phyloP scores from a whole-genome alignment of 2,329 filamentous ascomycete genomes.

The Neofusicoccum parvum region DNA sequence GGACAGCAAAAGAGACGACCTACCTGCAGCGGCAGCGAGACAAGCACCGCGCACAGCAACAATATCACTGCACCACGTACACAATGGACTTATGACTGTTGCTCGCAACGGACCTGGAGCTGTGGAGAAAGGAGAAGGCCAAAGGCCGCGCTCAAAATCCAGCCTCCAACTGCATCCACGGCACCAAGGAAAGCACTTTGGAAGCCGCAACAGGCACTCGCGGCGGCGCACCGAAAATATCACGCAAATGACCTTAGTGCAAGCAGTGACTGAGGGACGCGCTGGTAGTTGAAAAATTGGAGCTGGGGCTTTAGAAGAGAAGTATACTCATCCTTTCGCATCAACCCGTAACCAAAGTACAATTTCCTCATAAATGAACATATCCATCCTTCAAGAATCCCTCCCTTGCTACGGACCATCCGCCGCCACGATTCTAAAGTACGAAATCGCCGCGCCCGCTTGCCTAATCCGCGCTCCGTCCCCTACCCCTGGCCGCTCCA shows the following conservation, averaged over 20 bases:
- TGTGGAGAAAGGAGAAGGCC: neutral
- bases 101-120: neutral
- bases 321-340: conserved; percentile 18
- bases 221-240: neutral
- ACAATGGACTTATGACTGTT: neutral
- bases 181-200: too few relatives aligned
- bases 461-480: neutral
- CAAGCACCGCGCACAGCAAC: neutral
- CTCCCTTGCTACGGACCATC: neutral
- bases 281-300: conserved; percentile 3
- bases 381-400: neutral
- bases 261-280: neutral
- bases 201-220: neutral
- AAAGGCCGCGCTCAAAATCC: neutral
- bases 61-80: neutral
- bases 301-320: conserved; percentile 16
- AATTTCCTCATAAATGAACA: conserved; percentile 19
- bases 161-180: neutral
- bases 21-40: neutral
- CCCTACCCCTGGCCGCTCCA: conserved; percentile 1
- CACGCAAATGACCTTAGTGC: neutral
- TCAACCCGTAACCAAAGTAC: conserved; percentile 9
- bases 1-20: neutral
- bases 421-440: neutral
- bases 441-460: neutral